These are phyloP conservation scores for Tripterygium wilfordii DNA, from an alignment of 177 flowering plant genomes.

Conservation along the genomic window DNA sequence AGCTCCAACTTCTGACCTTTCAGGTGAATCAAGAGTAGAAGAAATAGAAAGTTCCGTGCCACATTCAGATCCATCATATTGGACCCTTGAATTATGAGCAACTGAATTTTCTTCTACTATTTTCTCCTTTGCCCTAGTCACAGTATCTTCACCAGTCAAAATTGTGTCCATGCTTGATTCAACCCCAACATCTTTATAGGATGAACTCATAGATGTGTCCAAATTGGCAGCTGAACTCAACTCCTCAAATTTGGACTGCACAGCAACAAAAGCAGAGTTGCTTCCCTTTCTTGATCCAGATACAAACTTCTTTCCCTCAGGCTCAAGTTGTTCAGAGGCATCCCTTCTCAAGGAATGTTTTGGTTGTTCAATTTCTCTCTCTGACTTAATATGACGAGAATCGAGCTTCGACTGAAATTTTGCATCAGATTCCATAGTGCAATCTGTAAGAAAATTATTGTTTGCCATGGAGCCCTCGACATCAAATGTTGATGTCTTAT, in stretches of 20 bases:
- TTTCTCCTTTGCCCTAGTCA: constrained; percentile 20
- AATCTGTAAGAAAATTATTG: constrained; percentile 14
- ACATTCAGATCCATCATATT: constrained; percentile 65
- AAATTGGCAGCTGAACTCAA: constrained; percentile 40
- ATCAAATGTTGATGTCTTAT: constrained; percentile 14
- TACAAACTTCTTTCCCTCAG: constrained; percentile 43
- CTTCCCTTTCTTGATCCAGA: constrained; percentile 54
- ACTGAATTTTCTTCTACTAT: constrained; percentile 24
- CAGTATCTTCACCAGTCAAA: constrained; percentile 29
- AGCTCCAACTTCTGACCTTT: constrained; percentile 43
- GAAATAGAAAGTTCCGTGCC: constrained; percentile 81
- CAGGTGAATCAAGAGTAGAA: constrained; percentile 89
- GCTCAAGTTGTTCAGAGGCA: constrained; percentile 52
- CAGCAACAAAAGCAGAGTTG: constrained; percentile 68
- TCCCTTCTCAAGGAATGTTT: constrained; percentile 36
- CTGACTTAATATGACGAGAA: constrained; percentile 25
- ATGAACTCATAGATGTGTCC: constrained; percentile 28
- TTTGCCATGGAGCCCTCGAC: constrained; percentile 14
- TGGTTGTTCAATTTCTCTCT: constrained; percentile 32
- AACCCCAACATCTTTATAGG: constrained; percentile 27
- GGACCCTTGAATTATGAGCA: constrained; percentile 26
- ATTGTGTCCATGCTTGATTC: constrained; percentile 28
- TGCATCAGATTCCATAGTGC: constrained; percentile 19
- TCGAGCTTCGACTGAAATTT: constrained; percentile 12
- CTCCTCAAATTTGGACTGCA: constrained; percentile 79